Base-by-base conservation (phyloP, 768 basidiomycete species). In the Podaxis sp. region DNA sequence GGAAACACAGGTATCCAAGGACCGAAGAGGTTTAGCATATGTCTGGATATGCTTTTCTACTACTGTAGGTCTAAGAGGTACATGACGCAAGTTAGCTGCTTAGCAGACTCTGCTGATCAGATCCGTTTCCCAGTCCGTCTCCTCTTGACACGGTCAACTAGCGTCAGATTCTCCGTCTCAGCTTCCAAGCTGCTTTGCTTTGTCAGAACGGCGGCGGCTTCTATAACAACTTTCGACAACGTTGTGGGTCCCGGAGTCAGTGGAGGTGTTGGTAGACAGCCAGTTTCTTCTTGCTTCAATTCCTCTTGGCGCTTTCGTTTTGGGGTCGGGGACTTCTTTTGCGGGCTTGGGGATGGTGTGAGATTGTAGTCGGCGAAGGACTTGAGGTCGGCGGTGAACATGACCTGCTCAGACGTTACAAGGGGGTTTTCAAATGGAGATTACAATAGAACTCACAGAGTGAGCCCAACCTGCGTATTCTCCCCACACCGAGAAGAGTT, bases 391-490 rank as follows among this genome's bases (percentile, higher is more conserved):
- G 90, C 82, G 1, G 90, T 90, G 64, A 91, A 91, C 36, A 91
- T 74, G 6, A 91, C 85, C 89, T 91, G 63, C 25, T 59, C 4
- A 17, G 8, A 54, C 25, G 46, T 22, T n/a, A 36, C 13, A 22
- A n/a, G 37, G 46, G 25, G 58, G 15, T 33, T 9, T 41, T 38
- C 13, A 60, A 19, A 51, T 50, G 36, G 24, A 36, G 43, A 55
- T 13, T 19, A 47, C 3, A 19, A 41, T 19, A 19, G 27, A 41
- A 73, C 83, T 53, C 63, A 93, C 93, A 0, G 89, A 86, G 71
- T 96, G 95, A 0, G 91, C 90, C 94, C 94, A 96, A 17, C 95
- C 94, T 4, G 93, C 93, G 69, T 90, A 87, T 1, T 85, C 79
- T 8, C 93, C 93, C 95, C 95, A 97, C 0, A 86, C 79, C 0